A percentile compares a stretch with the other conserved stretches of the same genome.
phyloP scores from a whole-genome alignment of 2,329 filamentous ascomycete species.

The Botrytis paeoniae region DNA sequence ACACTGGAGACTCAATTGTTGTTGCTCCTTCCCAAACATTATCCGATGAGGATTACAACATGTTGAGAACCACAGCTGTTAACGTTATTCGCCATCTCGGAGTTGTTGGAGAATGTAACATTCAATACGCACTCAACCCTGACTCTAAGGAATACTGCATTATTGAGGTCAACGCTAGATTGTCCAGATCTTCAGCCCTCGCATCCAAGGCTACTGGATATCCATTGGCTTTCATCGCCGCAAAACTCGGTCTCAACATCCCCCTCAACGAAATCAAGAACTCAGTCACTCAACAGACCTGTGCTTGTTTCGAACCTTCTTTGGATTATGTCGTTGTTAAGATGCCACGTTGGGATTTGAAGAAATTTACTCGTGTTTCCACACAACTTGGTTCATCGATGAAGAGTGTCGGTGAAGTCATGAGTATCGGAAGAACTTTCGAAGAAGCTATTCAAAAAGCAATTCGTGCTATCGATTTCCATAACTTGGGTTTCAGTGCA shows the following conservation, averaged over 20 bases:
- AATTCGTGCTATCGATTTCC: conserved; percentile 92
- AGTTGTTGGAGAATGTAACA: conserved; percentile 97
- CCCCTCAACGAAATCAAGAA: conserved; percentile 94
- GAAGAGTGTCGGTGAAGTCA: conserved; percentile 99
- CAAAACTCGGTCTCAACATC: conserved; percentile 96
- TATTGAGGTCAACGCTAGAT: conserved; percentile 97
- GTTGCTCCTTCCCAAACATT: conserved; percentile 95
- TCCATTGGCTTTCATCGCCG: conserved; percentile 93
- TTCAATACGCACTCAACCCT: conserved; percentile 94
- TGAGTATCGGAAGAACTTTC: conserved; percentile 97
- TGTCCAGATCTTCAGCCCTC: conserved; percentile 93
- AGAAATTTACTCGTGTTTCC: conserved; percentile 99
- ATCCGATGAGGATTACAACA: conserved; percentile 98
- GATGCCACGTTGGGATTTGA: conserved; percentile 96
- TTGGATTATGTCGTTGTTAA: conserved; percentile 98
- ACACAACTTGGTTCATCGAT: conserved; percentile 95
- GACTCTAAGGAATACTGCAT: conserved; percentile 97
- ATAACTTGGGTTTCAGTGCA: conserved; percentile 88
- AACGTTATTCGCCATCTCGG: conserved; percentile 97
- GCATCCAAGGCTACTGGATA: conserved; percentile 98
- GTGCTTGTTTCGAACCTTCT: conserved; percentile 96
- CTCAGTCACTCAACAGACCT: conserved; percentile 96
- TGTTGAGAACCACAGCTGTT: conserved; percentile 95
- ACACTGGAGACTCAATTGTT: conserved; percentile 98
- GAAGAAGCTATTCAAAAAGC: conserved; percentile 99